Evolutionary conservation across 139 green algal genomes (phyloP).

Genomic region (Nannochloris sp.): DNA sequence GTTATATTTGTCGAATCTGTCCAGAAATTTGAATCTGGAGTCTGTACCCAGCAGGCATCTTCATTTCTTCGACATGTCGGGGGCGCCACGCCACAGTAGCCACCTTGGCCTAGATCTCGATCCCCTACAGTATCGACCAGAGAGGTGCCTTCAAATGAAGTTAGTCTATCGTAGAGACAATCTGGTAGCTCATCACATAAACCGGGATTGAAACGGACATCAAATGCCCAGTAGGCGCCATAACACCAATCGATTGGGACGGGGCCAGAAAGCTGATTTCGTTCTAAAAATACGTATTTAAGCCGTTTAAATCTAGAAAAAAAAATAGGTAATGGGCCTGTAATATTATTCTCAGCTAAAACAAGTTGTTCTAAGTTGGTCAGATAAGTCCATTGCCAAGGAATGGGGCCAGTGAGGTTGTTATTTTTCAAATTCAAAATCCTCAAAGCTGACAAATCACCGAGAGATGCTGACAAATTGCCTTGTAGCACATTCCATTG

Average conservation of each 20-base stretch:
- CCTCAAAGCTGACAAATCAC: conserved; percentile 18
- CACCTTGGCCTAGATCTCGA: conserved; percentile 9
- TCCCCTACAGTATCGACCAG: conserved; percentile 25
- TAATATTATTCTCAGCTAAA: conserved; percentile 18
- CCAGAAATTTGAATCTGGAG: conserved; percentile 22
- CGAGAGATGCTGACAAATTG: neutral
- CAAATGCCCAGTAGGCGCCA: conserved; percentile 10
- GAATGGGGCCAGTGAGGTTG: conserved; percentile 24
- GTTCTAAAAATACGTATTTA: neutral
- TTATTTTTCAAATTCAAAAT: conserved; percentile 27
- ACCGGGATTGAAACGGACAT: conserved; percentile 20
- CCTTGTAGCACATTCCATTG: conserved; percentile 19
- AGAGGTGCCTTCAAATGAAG: conserved; percentile 17
- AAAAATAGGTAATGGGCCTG: neutral
- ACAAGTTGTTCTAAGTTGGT: conserved; percentile 22
- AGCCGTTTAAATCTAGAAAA: neutral
- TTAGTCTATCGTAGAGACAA: conserved; percentile 25
- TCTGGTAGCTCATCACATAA: conserved; percentile 30
- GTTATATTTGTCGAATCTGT: conserved; percentile 22
- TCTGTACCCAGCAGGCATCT: conserved; percentile 21
- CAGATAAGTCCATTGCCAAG: conserved; percentile 4
- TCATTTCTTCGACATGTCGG: conserved; percentile 4
- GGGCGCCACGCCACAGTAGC: conserved; percentile 22
- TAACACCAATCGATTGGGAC: conserved; percentile 23
- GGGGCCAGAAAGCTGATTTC: neutral